Percentiles rank a stretch among this genome's conserved stretches.
phyloP scores from a whole-genome alignment of 768 basidiomycete genomes.

The Mycena capillaripes region DNA sequence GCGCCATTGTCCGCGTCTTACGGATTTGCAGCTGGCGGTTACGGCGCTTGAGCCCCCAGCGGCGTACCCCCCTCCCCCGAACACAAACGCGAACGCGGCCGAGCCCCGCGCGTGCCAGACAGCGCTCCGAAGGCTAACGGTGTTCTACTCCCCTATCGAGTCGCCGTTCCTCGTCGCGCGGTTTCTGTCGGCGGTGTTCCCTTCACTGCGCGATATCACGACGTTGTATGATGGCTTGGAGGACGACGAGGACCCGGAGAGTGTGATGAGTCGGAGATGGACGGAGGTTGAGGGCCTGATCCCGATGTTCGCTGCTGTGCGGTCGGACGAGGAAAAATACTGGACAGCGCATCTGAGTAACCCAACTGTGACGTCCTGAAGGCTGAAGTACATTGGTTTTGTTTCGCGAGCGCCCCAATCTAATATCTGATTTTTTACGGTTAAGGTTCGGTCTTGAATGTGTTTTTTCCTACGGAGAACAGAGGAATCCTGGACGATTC shows the following conservation, averaged over 20 bases:
- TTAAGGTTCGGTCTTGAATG: no score
- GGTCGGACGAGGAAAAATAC: not conserved
- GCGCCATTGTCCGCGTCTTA: not conserved
- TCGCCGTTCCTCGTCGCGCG: not conserved
- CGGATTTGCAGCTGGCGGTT: not conserved
- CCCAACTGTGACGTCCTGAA: no score
- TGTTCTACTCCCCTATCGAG: not conserved
- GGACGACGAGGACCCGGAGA: no score
- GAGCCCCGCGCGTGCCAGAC: not conserved
- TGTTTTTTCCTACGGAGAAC: no score
- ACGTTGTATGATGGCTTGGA: not conserved
- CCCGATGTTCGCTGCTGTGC: not conserved
- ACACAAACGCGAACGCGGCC: no score
- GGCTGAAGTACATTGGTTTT: no score
- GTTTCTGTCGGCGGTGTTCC: not conserved
- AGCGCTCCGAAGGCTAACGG: not conserved
- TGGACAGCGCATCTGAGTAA: not conserved
- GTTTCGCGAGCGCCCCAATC: no score
- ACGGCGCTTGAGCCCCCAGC: not conserved
- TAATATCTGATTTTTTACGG: no score
- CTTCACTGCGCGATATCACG: not conserved
- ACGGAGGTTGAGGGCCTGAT: not conserved
- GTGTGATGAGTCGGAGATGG: not conserved
- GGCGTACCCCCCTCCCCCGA: not conserved
- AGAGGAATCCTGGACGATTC: no score